Conservation (phyloP, 2,329 filamentous ascomycete species). For the Dothideomycetidae sp. region DNA sequence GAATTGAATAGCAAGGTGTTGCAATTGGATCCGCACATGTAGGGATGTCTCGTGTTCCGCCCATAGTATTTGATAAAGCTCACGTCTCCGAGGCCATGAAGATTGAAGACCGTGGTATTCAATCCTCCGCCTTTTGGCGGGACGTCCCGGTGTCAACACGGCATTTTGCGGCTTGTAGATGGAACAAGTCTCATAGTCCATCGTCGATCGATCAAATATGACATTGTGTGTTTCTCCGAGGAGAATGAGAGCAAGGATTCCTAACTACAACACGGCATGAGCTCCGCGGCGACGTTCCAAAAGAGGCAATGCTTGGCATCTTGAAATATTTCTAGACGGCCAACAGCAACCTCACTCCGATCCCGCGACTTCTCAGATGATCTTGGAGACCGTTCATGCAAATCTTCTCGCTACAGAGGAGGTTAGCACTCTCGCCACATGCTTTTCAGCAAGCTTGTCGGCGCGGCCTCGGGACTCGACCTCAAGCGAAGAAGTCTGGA, state of each 20-base stretch:
- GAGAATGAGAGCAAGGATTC: background rate
- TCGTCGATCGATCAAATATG: background rate
- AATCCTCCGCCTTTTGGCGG: slow-evolving; percentile 28
- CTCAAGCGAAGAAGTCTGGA: slow-evolving; percentile 2
- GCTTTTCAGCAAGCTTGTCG: slow-evolving; percentile 14
- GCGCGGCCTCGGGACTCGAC: slow-evolving; percentile 10
- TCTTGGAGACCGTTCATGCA: slow-evolving; percentile 11
- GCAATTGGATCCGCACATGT: slow-evolving; percentile 26
- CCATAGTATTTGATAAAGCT: slow-evolving; percentile 52
- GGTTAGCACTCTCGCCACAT: slow-evolving; percentile 10
- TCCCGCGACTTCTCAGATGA: background rate
- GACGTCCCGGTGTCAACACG: slow-evolving; percentile 15
- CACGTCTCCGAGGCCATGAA: slow-evolving; percentile 38
- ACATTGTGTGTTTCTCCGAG: background rate
- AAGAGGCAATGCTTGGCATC: slow-evolving; percentile 2
- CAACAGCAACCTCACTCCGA: too few species aligned
- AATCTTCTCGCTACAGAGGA: slow-evolving; percentile 10
- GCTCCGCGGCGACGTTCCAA: background rate
- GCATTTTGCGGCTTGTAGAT: slow-evolving; percentile 26
- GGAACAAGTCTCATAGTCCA: slow-evolving; percentile 38
- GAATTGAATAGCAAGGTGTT: slow-evolving; percentile 10
- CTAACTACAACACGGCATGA: background rate
- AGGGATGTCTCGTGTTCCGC: slow-evolving; percentile 47
- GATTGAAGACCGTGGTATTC: slow-evolving; percentile 20
- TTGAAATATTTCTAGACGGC: slow-evolving; percentile 1